phyloP scores from a whole-genome alignment of 2,329 filamentous ascomycete genomes.

The Rhexocercosporidium sp. region DNA sequence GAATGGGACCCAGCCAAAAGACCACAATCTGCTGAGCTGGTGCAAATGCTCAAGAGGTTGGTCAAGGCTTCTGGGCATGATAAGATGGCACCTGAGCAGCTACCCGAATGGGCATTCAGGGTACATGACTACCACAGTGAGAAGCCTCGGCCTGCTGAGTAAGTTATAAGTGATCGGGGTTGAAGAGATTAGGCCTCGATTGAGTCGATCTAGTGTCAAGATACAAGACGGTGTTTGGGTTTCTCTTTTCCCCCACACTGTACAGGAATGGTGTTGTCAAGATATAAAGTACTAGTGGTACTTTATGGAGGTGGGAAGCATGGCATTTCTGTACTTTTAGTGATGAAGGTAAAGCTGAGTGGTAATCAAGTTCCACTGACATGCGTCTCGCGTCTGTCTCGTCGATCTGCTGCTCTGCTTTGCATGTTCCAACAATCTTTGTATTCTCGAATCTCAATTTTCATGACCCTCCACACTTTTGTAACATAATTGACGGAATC shows the following conservation, averaged over 20 bases:
- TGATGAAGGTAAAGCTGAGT: neutral
- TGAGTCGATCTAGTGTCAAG: neutral
- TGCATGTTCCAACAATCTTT: too few species aligned
- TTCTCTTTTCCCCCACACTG: neutral
- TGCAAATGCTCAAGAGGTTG: slow-evolving; percentile 12
- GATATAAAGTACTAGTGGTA: neutral
- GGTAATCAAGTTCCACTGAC: neutral
- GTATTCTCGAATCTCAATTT: too few species aligned
- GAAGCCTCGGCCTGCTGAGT: neutral
- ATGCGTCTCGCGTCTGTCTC: too few species aligned
- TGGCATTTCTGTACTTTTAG: neutral
- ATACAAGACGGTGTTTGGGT: too few species aligned
- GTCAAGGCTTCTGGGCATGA: slow-evolving; percentile 11
- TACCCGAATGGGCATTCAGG: slow-evolving; percentile 33
- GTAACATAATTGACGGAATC: too few species aligned
- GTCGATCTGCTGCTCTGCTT: too few species aligned
- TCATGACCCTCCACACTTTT: too few species aligned
- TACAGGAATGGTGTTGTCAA: neutral
- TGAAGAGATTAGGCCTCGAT: neutral
- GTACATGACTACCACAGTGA: slow-evolving; percentile 32
- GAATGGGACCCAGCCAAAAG: slow-evolving; percentile 12
- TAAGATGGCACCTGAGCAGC: neutral
- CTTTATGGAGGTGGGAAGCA: neutral
- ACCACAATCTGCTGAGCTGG: slow-evolving; percentile 16
- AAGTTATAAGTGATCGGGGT: neutral